Base-by-base conservation (phyloP, 2,329 filamentous ascomycete species). In the Fragosphaeria purpurea region DNA sequence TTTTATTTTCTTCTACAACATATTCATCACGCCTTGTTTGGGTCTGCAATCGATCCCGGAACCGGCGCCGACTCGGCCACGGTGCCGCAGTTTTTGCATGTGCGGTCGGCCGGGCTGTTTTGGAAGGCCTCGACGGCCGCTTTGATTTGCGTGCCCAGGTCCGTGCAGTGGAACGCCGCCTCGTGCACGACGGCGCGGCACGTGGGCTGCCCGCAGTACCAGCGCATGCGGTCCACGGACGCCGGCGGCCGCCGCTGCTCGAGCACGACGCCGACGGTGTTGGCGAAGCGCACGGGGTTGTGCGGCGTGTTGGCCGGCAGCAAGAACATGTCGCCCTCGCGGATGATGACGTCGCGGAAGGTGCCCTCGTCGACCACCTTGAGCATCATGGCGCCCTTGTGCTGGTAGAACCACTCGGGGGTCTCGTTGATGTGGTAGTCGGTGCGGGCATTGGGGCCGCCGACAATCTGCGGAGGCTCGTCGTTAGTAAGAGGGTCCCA, bases 381-480 rank as follows among this genome's bases (percentile, higher is more conserved):
- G 59, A 98, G 84, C 52, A 93, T 75, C 91, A 97, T 96, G 58
- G 85, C 83, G 58, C 93, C 93, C 61, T 83, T 83, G 77, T 95
- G 82, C 69, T 97, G 91, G 76, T 93, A 97, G 80, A 97, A 98
- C 84, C 90, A 97, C 68, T 97, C 93, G 10, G 93, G 83, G 0
- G 91, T 97, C 61, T 82, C 74, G 75, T 97, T 97, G 78, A 97
- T 91, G 76, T 97, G 93, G 75, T 96, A 98, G 75, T 97, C 93
- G 50, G 90, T 96, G 57, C 93, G 83, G 54, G 88, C 88, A 68
- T 97, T 97, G 62, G 93, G 93, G 10, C 93, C 93, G 64, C 93
- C 93, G 55, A 98, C 90, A 60, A 65, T 64, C 63, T 64, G 44
- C 6, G 13, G 22, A n/a, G n/a, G n/a, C n/a, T n/a, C n/a, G n/a